Conservation (phyloP, 1,139 yeast species). For the Suhomyces bribrorum region DNA sequence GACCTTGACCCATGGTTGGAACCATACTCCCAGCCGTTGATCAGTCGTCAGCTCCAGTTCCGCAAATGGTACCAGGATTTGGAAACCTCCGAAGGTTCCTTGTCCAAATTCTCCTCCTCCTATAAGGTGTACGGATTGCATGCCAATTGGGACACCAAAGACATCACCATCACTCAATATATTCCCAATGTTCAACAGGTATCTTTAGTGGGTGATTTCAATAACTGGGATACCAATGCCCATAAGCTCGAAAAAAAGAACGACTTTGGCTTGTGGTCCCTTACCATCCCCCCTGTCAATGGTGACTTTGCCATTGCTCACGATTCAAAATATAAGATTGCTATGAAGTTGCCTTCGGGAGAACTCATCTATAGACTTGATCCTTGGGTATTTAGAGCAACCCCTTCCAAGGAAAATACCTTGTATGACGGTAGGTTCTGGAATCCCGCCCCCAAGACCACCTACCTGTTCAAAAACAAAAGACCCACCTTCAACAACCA, state of each 20-base stretch:
- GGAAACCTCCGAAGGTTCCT: conserved; percentile 46
- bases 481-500: conserved; percentile 53
- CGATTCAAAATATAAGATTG: conserved; percentile 75
- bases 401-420: conserved; percentile 52
- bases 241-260: conserved; percentile 56
- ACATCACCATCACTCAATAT: conserved; percentile 73
- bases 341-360: conserved; percentile 66
- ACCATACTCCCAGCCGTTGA: conserved; percentile 64
- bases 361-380: conserved; percentile 78
- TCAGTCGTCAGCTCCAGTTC: conserved; percentile 52
- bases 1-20: conserved; percentile 84
- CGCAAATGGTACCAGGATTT: conserved; percentile 47
- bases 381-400: conserved; percentile 86
- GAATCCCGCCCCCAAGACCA: conserved; percentile 60
- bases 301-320: conserved; percentile 75
- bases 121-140: conserved; percentile 79
- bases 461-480: conserved; percentile 61
- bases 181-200: conserved; percentile 84
- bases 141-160: conserved; percentile 50
- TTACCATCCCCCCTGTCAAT: conserved; percentile 53
- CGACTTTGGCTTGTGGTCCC: conserved; percentile 69
- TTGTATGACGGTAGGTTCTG: conserved; percentile 87
- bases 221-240: conserved; percentile 68
- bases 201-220: conserved; percentile 85
- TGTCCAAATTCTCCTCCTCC: conserved; percentile 54